Evolutionary conservation across 139 green algal genomes (phyloP).

Genomic region (Tetradesmus obliquus): DNA sequence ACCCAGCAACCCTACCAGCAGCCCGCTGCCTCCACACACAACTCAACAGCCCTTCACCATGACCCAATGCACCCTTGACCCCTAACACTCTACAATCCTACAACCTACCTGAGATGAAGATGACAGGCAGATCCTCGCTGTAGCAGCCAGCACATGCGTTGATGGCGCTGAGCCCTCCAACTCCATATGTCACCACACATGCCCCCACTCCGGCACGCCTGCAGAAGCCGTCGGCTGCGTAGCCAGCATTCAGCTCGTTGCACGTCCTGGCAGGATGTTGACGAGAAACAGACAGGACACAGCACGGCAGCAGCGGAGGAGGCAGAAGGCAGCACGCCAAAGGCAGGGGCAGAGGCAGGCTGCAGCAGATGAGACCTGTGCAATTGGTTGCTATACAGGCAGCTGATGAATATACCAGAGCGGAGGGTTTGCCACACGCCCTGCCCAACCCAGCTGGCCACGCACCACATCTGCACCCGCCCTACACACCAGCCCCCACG

Average conservation of each 20-base stretch:
- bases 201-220: slow-evolving; percentile 61
- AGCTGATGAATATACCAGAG: too few species aligned
- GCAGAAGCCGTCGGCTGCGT: slow-evolving; percentile 81
- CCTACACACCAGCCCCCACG: background rate
- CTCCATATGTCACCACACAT: slow-evolving; percentile 83
- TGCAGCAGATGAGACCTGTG: background rate
- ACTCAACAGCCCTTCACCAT: too few species aligned
- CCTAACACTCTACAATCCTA: too few species aligned
- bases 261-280: slow-evolving; percentile 55
- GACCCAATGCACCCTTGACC: too few species aligned
- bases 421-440: too few species aligned
- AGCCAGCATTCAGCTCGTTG: slow-evolving; percentile 92
- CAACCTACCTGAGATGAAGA: slow-evolving; percentile 35
- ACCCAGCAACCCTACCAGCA: too few species aligned
- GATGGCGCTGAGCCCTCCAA: slow-evolving; percentile 63
- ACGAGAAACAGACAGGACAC: background rate
- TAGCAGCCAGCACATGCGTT: slow-evolving; percentile 37
- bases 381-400: too few species aligned
- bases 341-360: background rate
- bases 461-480: too few species aligned
- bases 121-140: slow-evolving; percentile 51
- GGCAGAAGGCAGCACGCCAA: background rate
- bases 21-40: too few species aligned
- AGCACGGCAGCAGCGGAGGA: background rate
- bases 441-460: too few species aligned